phyloP scores from a whole-genome alignment of 371 early-diverging fungal species.

The Mucor irregularis region DNA sequence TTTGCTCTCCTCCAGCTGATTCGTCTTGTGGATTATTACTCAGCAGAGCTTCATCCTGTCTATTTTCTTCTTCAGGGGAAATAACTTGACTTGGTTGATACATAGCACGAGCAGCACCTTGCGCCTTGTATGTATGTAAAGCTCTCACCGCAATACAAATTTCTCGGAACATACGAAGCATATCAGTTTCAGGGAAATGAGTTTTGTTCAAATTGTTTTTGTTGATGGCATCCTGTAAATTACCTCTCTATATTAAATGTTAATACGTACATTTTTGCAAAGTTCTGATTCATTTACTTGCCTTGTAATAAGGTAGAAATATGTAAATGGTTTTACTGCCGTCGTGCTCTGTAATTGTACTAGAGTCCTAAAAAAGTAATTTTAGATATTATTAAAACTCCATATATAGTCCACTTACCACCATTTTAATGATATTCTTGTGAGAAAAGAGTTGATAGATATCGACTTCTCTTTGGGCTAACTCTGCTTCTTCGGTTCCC shows the following conservation, averaged over 20 bases:
- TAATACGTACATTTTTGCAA: neutral
- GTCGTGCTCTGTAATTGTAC: slow-evolving; percentile 56
- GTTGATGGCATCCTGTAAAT: slow-evolving; percentile 56
- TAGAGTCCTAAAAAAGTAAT: slow-evolving; percentile 11
- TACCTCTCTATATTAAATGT: slow-evolving; percentile 40
- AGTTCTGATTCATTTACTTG: slow-evolving; percentile 11
- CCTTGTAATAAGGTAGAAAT: slow-evolving; percentile 64
- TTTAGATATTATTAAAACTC: too few species aligned
- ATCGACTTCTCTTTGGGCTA: slow-evolving; percentile 64
- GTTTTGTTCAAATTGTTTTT: slow-evolving; percentile 43
- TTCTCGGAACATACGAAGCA: slow-evolving; percentile 54
- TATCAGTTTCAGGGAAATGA: slow-evolving; percentile 51
- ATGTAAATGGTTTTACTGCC: slow-evolving; percentile 66
- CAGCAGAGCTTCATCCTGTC: slow-evolving; percentile 17
- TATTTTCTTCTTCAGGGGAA: slow-evolving; percentile 15
- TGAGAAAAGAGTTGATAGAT: slow-evolving; percentile 58
- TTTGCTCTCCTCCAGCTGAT: slow-evolving; percentile 13
- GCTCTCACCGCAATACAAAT: slow-evolving; percentile 57
- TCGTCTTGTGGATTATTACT: slow-evolving; percentile 15
- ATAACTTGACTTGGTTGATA: slow-evolving; percentile 23
- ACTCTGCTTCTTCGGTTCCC: slow-evolving; percentile 55
- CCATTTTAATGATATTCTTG: slow-evolving; percentile 65
- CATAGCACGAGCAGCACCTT: slow-evolving; percentile 28
- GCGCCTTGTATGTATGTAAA: slow-evolving; percentile 59
- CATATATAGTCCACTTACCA: too few species aligned